These are phyloP conservation scores for Komagataella populi DNA, from an alignment of 805 yeast genomes.

Conservation along the genomic window DNA sequence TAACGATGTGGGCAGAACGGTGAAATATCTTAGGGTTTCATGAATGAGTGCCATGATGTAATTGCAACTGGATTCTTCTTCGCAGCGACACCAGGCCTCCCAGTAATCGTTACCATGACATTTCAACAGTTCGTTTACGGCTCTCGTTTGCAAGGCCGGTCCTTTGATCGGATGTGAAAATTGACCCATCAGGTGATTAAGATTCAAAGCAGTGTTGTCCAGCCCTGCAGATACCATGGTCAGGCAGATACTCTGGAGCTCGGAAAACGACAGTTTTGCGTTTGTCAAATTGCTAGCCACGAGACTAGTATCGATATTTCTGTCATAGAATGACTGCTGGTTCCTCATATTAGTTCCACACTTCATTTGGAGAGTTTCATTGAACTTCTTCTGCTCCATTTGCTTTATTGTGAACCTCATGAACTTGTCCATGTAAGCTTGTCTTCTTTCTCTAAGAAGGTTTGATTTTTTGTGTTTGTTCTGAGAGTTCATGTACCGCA, in stretches of 20 bases:
- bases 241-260: constrained; percentile 46
- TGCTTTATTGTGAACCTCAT: constrained; percentile 11
- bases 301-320: not conserved
- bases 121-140: constrained; percentile 24
- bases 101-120: constrained; percentile 13
- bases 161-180: constrained; percentile 30
- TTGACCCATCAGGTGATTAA: constrained; percentile 49
- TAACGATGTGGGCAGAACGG: constrained; percentile 54
- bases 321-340: not conserved
- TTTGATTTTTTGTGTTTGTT: constrained; percentile 5
- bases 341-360: not conserved
- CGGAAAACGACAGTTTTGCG: constrained; percentile 19
- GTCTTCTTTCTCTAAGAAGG: constrained; percentile 26
- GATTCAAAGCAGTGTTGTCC: constrained; percentile 55
- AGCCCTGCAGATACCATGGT: constrained; percentile 74
- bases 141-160: constrained; percentile 25
- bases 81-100: constrained; percentile 21
- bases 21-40: constrained; percentile 48
- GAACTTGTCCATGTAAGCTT: constrained; percentile 30
- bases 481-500: constrained; percentile 18
- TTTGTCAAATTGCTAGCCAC: constrained; percentile 1
- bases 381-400: constrained; percentile 2
- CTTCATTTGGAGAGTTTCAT: not conserved
- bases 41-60: constrained; percentile 44
- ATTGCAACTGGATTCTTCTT: constrained; percentile 22